Base-by-base conservation (phyloP, 2,329 filamentous ascomycete genomes). In the Alternaria sp. region DNA sequence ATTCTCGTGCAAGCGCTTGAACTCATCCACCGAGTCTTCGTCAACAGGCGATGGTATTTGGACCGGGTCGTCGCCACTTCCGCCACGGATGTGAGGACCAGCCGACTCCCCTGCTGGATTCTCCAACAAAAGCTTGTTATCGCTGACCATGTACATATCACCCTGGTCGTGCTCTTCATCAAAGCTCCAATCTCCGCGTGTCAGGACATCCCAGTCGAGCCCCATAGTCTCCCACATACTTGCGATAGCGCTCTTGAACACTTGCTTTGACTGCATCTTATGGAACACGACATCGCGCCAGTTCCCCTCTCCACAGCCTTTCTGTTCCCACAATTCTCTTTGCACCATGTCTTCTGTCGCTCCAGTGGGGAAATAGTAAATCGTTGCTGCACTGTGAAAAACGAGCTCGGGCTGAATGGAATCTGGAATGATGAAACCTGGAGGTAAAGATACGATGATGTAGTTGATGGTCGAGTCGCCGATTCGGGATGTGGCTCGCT, bases 91-190 rank as follows among this genome's bases (percentile, higher is more conserved):
- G 4, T 41, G 26, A 1, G 49, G 4, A 11, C 11, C 13, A 26
- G 8, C 26, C 6, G 14, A n/a, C 3, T 29, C 34, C 8, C 17
- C 14, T 7, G 49, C 41, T 5, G 24, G 17, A 24, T 29, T 24
- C 0, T 26, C n/a, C 2, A 31, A 26, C n/a, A 37, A 37, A 5
- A 51, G 26, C 1, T 31, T 39, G 3, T 39, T 40, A 17, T 51
- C 37, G 37, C 33, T 51, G 36, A 63, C 62, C 34, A 67, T 51
- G 23, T 58, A 67, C 31, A 62, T 65, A 17, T 61, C 55, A 3
- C 61, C 61, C 9, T 51, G 13, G 2, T 60, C 58, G 7, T 40
- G 0, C 1, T 40, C 14, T n/a, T 61, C 62, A 13, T 24, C 40
- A 5, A 37, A 6, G 29, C n/a, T 7, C 62, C 62, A 67, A 11